Evolutionary conservation across 2,329 filamentous ascomycete genomes (phyloP), one percentile per base, ranked within the genome.

Genomic region (Talaromyces pinophilus): DNA sequence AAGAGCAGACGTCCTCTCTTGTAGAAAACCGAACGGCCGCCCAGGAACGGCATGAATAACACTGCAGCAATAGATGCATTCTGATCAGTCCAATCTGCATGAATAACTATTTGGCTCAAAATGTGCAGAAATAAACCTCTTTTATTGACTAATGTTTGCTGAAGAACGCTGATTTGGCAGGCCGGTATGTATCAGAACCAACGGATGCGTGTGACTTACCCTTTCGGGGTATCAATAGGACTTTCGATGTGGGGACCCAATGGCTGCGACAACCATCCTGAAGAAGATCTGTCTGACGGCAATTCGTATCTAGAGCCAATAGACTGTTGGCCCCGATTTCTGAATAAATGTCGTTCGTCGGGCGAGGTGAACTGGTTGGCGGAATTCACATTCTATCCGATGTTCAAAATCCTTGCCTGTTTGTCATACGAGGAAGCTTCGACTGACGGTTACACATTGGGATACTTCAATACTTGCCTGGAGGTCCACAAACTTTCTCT

Each of bases 221-320:
- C 19, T 40, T 59, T 64, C 13, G n/a, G 52, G 62, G 62, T 57
- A 59, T 64, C 62, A 64, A 64, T 64, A 64, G 62, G 52, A 28
- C 33, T 46, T 6, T 13, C 4, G 46, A 57, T 33, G 50, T 48
- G 62, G 62, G 62, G 62, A 55, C 50, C 46, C 35, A 42, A 42
- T 35, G 38, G 35, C 7, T 19, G 50, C 22, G 6, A 57, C 22
- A 13, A n/a, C 28, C 62, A 57, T 2, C 61, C 35, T 54, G 55
- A 48, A 63, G 48, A 63, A 63, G 48, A 63, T 64, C 19, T 19
- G 52, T 48, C 52, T 64, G 40, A 62, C 46, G 30, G 19, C 17
- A 7, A 25, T 25, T 22, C 33, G 44, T 54, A 62, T 62, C 42
- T 33, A 28, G 22, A 28, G 35, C 46, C 46, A 52, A 52, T 54